Evolutionary conservation across 2,329 filamentous ascomycete genomes (phyloP).

Genomic region (Trichophyton schoenleinii): DNA sequence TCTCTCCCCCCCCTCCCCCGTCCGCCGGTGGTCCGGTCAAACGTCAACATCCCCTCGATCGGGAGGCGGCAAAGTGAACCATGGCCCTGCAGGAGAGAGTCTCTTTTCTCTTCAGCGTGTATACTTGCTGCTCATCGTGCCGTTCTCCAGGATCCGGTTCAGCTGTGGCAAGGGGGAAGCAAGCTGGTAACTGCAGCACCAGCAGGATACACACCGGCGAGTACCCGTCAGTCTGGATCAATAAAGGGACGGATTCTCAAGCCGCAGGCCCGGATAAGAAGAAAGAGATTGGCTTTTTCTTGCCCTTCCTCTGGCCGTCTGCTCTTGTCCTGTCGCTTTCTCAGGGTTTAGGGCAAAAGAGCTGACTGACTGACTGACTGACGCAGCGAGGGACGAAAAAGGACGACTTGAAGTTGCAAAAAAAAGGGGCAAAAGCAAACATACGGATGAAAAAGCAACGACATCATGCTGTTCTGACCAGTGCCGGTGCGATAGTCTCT

Average conservation of each 20-base stretch:
- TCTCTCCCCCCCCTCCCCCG: background rate
- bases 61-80: background rate
- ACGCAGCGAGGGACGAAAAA: no score
- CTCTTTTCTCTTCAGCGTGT: background rate
- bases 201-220: background rate
- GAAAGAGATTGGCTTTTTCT: background rate
- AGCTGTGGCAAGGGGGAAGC: constrained; percentile 3
- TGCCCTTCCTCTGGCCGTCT: background rate
- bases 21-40: background rate
- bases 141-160: background rate
- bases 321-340: no score
- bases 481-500: background rate
- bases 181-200: background rate
- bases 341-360: no score
- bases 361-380: no score
- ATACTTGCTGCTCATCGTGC: no score
- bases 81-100: background rate
- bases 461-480: background rate
- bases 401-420: background rate
- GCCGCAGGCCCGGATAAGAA: background rate
- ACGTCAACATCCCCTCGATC: background rate
- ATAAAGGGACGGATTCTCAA: constrained; percentile 5
- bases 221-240: constrained; percentile 10
- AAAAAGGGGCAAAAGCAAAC: background rate
- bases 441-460: background rate